Conservation (phyloP, 1,284 basidiomycete genomes). For the Moniliophthora roreri region DNA sequence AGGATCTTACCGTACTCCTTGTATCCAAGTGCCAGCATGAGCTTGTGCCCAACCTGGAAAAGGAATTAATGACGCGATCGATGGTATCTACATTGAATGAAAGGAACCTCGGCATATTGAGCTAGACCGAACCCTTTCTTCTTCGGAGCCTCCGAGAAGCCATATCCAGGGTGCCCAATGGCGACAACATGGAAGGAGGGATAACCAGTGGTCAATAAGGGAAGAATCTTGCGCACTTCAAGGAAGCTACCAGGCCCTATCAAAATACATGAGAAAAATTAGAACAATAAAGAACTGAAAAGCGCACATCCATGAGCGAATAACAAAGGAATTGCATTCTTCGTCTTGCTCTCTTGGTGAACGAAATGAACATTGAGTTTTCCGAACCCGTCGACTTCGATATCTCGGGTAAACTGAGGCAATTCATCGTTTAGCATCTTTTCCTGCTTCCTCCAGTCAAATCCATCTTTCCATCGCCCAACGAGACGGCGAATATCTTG, state of each 20-base stretch:
- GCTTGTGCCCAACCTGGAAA: constrained; percentile 37
- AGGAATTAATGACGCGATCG: background rate
- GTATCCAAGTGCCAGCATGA: constrained; percentile 49
- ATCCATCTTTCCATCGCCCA: constrained; percentile 41
- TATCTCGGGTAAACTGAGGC: constrained; percentile 37
- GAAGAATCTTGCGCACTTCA: constrained; percentile 53
- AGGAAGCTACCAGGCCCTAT: constrained; percentile 62
- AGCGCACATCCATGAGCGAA: constrained; percentile 53
- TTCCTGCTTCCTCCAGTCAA: constrained; percentile 40
- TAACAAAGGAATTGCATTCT: constrained; percentile 45
- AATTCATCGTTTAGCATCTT: constrained; percentile 2
- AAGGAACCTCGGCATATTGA: background rate
- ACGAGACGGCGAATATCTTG: constrained; percentile 42
- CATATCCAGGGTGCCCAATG: constrained; percentile 50
- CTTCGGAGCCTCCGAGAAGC: constrained; percentile 47
- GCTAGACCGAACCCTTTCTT: constrained; percentile 4
- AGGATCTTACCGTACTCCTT: constrained; percentile 40
- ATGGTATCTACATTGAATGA: background rate
- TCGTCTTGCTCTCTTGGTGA: constrained; percentile 40
- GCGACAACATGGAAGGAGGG: constrained; percentile 62
- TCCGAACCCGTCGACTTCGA: constrained; percentile 19
- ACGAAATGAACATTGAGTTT: constrained; percentile 41
- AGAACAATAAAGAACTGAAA: background rate
- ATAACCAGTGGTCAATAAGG: constrained; percentile 43
- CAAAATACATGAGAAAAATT: background rate